Evolutionary conservation across 768 basidiomycete species (phyloP).

Genomic region (Suillus ampliporus): DNA sequence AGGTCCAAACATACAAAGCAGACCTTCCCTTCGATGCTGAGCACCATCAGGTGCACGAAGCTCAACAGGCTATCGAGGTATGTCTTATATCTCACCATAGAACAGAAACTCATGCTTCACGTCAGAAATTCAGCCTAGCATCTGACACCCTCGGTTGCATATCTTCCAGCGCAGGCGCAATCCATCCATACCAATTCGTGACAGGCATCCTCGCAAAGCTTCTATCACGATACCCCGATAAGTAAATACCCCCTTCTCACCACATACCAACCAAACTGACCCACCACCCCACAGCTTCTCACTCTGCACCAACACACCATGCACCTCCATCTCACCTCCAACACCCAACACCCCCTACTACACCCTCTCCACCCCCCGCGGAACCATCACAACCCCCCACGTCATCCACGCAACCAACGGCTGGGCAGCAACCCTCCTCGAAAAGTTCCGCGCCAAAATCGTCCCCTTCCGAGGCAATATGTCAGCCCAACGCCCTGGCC

Average conservation of each 20-base stretch:
- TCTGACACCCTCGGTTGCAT: conserved; percentile 54
- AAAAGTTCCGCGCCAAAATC: conserved; percentile 64
- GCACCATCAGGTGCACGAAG: conserved; percentile 37
- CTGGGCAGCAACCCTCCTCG: conserved; percentile 76
- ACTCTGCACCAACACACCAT: conserved; percentile 66
- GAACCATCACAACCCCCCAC: conserved; percentile 59
- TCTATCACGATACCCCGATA: conserved; percentile 49
- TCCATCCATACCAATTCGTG: conserved; percentile 74
- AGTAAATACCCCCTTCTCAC: conserved; percentile 39
- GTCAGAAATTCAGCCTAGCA: conserved; percentile 56
- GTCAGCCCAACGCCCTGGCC: conserved; percentile 67
- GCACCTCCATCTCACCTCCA: conserved; percentile 52
- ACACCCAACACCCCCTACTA: conserved; percentile 43
- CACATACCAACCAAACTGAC: background rate
- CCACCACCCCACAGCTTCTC: conserved; percentile 49
- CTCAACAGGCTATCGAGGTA: conserved; percentile 40
- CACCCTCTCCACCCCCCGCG: conserved; percentile 64
- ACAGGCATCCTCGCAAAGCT: conserved; percentile 65
- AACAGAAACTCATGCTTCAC: background rate
- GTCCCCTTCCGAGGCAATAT: conserved; percentile 64
- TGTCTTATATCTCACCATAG: background rate
- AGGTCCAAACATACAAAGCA: conserved; percentile 49
- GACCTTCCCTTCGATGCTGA: conserved; percentile 57
- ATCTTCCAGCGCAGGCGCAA: conserved; percentile 58
- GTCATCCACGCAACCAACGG: conserved; percentile 88